Percentiles rank a stretch among this genome's conserved stretches.
phyloP scores from a whole-genome alignment of 345 rosid species.

The Moricandia moricandioides region DNA sequence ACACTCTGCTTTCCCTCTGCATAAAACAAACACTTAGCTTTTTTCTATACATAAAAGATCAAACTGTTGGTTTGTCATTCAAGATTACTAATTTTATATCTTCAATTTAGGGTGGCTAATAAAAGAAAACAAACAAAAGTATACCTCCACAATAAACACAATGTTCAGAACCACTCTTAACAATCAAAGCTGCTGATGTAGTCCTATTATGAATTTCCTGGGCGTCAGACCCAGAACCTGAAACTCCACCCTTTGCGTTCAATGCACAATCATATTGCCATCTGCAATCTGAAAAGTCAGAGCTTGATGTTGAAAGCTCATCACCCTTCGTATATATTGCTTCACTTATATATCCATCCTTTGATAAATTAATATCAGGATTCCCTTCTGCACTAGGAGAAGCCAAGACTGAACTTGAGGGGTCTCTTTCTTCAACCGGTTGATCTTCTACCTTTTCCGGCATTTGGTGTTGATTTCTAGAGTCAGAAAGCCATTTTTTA shows the following conservation, averaged over 20 bases:
- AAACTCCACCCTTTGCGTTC: slow-evolving; percentile 28
- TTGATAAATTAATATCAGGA: slow-evolving; percentile 22
- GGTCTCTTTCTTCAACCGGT: slow-evolving; percentile 41
- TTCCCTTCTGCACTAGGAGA: slow-evolving; percentile 36
- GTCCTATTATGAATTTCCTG: slow-evolving; percentile 29
- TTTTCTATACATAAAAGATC: not conserved
- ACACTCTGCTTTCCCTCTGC: slow-evolving; percentile 45
- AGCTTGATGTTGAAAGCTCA: slow-evolving; percentile 52
- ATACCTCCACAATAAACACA: slow-evolving; percentile 45
- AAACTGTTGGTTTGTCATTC: not conserved
- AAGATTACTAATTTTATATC: slow-evolving; percentile 10
- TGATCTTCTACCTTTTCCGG: slow-evolving; percentile 46
- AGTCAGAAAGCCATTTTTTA: slow-evolving; percentile 55
- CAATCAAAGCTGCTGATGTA: slow-evolving; percentile 36
- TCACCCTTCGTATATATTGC: slow-evolving; percentile 51
- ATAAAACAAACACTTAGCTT: slow-evolving; percentile 26
- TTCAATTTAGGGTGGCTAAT: slow-evolving; percentile 1
- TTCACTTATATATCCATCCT: slow-evolving; percentile 38
- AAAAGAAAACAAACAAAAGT: slow-evolving; percentile 22
- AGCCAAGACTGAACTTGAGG: slow-evolving; percentile 38
- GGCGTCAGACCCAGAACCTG: slow-evolving; percentile 26
- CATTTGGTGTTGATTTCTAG: slow-evolving; percentile 39
- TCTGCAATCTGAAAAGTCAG: slow-evolving; percentile 46
- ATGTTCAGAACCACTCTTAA: slow-evolving; percentile 35
- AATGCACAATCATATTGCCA: slow-evolving; percentile 26